Percentiles rank a stretch among this genome's conserved stretches.
Evolutionary conservation across 352 stramenopile genomes (phyloP).

Genomic region (Globisporangium cystogenes): DNA sequence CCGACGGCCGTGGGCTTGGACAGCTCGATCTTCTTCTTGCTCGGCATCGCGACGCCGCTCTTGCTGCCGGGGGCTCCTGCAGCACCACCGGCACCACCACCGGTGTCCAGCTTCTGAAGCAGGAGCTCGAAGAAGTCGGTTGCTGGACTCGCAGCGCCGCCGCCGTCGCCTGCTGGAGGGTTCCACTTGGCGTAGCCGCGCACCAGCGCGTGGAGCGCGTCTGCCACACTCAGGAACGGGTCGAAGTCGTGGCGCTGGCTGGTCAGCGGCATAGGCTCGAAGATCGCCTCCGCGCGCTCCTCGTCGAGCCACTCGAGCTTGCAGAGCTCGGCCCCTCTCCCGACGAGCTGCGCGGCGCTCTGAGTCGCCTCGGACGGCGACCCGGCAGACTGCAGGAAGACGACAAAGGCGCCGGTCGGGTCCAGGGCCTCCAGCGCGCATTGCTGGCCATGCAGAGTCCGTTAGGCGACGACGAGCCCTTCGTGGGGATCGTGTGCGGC

Average conservation of each 20-base stretch:
- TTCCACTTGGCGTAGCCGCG: constrained; percentile 35
- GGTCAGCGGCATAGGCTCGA: constrained; percentile 25
- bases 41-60: constrained; percentile 11
- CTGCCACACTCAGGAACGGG: constrained; percentile 20
- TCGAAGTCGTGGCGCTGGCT: constrained; percentile 28
- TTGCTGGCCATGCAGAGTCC: constrained; percentile 14
- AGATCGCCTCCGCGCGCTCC: constrained; percentile 23
- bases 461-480: too few species aligned
- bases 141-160: neutral
- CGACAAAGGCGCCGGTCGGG: constrained; percentile 20
- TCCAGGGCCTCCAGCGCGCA: constrained; percentile 26
- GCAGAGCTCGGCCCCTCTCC: constrained; percentile 7
- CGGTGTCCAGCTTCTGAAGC: constrained; percentile 2
- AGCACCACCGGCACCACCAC: neutral
- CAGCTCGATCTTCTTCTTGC: constrained; percentile 38
- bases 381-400: constrained; percentile 21
- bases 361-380: neutral
- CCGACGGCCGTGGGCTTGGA: constrained; percentile 15
- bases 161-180: constrained; percentile 1
- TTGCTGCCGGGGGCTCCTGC: neutral
- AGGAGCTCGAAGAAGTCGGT: constrained; percentile 26
- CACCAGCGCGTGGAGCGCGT: constrained; percentile 28
- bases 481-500: too few species aligned
- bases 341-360: neutral
- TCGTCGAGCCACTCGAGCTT: constrained; percentile 55